Evolutionary conservation across 495 filamentous ascomycete genomes (phyloP).

Genomic region (Evernia prunastri): DNA sequence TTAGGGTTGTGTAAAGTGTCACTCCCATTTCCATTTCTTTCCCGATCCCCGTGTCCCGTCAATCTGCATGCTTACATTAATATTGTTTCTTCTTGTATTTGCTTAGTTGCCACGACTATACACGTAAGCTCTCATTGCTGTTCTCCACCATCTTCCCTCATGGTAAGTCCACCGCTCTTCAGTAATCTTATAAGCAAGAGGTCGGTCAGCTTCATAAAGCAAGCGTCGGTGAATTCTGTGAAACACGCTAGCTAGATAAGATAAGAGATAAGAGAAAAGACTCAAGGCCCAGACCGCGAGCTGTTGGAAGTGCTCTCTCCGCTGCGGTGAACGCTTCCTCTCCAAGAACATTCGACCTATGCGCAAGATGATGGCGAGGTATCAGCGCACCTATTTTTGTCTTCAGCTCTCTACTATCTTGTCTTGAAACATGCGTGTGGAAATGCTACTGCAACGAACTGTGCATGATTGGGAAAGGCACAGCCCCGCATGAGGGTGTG

Average conservation of each 20-base stretch:
- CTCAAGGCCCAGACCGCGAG: not conserved
- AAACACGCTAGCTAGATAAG: not conserved
- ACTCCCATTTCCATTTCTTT: too few relatives aligned
- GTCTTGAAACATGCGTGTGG: not conserved
- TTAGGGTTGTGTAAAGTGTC: too few relatives aligned
- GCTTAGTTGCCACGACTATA: too few relatives aligned
- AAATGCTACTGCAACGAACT: not conserved
- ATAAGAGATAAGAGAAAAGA: slow-evolving; percentile 1
- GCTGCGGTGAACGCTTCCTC: not conserved
- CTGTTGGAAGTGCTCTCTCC: not conserved
- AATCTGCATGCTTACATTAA: too few relatives aligned
- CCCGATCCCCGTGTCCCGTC: too few relatives aligned
- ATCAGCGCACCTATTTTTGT: not conserved
- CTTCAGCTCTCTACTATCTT: not conserved
- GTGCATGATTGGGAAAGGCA: slow-evolving; percentile 1
- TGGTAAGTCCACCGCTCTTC: too few relatives aligned
- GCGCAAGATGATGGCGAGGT: not conserved
- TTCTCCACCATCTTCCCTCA: too few relatives aligned
- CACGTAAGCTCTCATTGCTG: too few relatives aligned
- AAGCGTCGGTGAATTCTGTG: too few relatives aligned
- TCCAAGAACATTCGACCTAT: not conserved
- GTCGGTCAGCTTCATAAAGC: too few relatives aligned
- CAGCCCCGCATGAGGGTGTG: not conserved
- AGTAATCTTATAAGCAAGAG: too few relatives aligned
- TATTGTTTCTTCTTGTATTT: too few relatives aligned